Base-by-base conservation (phyloP, 176 grass and related monocot genomes). In the Avena sativa region DNA sequence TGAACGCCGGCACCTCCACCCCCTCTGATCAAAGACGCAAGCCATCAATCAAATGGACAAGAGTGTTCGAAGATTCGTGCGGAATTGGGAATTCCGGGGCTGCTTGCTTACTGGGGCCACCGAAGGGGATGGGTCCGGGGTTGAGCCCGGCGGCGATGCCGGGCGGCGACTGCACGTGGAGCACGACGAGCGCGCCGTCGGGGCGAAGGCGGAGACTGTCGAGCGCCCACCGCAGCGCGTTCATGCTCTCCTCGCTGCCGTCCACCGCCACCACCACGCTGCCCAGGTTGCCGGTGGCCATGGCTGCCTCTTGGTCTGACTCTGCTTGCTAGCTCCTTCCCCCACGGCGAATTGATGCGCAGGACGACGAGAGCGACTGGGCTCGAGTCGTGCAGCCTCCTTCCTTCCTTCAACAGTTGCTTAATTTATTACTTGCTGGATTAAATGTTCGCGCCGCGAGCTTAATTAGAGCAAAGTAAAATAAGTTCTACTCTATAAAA, bases 221-320 rank as follows among this genome's bases (percentile, higher is more conserved):
- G 50, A 96, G 93, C 40, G 92, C 96, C 96, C 96, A 98, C 7
- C 86, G 88, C 84, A 98, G 92, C 46, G 92, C 92, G 44, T 91
- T 92, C 96, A 98, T 96, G 90, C 96, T 98, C 88, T 92, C 93
- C 89, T 96, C 96, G 89, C 93, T 98, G 90, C 96, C 90, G 79
- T 98, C 96, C 47, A 98, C 96, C 20, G 96, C 38, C 36, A 98
- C 96, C 71, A 94, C 88, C 72, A 95, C 96, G 92, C 90, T 92
- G 34, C 81, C 59, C 57, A 98, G 88, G 87, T 95, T 94, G 61
- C 82, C 92, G 6, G 92, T 95, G 61, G 92, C 96, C 96, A 98
- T 98, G 58, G 38, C 58, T 16, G 30, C 12, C 12, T 78, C 75
- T 78, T 78, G 76, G 10, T 38, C 55, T 0, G 20, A 8, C 55